Conservation (phyloP, 352 stramenopile genomes). For the Pythium biforme region DNA sequence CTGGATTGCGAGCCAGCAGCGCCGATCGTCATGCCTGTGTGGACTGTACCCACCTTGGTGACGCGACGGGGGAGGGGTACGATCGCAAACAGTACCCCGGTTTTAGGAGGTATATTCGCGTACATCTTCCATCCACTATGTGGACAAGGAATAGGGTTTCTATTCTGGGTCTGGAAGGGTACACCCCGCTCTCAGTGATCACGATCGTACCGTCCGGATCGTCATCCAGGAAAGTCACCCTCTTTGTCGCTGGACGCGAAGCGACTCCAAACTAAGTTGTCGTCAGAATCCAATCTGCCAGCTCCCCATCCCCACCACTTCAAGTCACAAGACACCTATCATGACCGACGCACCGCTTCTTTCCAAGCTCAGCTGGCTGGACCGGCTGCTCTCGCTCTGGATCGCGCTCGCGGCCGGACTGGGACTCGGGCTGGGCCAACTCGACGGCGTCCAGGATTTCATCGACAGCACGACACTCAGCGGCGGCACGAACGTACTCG, state of each 20-base stretch:
- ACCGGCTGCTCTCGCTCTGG: conserved; percentile 62
- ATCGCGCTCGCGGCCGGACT: conserved; percentile 43
- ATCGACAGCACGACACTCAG: conserved; percentile 52
- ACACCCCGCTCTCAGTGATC: neutral
- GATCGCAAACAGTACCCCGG: neutral
- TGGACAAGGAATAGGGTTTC: neutral
- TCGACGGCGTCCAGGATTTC: conserved; percentile 37
- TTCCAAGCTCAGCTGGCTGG: conserved; percentile 42
- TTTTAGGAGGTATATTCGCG: neutral
- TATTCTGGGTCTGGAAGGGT: neutral
- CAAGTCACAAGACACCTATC: neutral
- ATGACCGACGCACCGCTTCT: conserved; percentile 10
- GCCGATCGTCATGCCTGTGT: conserved; percentile 9
- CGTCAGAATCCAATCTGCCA: conserved; percentile 1
- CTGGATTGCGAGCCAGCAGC: conserved; percentile 1
- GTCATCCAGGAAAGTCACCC: no score
- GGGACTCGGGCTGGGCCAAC: conserved; percentile 46
- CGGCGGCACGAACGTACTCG: conserved; percentile 48
- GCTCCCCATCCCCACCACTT: neutral
- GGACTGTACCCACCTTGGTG: neutral
- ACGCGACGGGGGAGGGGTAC: neutral
- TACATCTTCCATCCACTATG: neutral
- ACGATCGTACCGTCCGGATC: conserved; percentile 13
- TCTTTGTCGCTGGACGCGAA: conserved; percentile 2
- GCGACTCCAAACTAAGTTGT: neutral